Conservation (phyloP, 495 filamentous ascomycete genomes). For the Geopyxis carbonaria region DNA sequence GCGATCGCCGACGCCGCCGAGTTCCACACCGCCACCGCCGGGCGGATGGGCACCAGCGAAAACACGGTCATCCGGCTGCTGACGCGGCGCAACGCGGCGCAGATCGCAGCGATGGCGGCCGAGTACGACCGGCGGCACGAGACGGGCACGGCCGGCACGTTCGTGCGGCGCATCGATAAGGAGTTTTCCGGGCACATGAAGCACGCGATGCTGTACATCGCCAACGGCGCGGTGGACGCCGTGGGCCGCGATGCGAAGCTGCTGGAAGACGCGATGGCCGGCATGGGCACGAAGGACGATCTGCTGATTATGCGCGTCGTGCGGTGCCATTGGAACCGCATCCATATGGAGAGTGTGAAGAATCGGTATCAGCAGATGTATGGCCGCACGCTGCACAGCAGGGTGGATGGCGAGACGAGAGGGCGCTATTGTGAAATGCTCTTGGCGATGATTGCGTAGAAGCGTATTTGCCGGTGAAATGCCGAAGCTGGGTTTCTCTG, state of each 20-base stretch:
- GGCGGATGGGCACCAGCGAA: conserved; percentile 53
- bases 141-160: too few species aligned
- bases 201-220: conserved; percentile 59
- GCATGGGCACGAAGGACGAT: conserved; percentile 71
- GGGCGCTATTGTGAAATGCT: conserved; percentile 64
- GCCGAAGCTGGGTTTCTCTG: too few species aligned
- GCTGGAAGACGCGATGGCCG: conserved; percentile 73
- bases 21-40: conserved; percentile 56
- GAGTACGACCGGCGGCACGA: conserved; percentile 52
- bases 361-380: conserved; percentile 51
- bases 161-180: conserved; percentile 56
- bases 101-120: conserved; percentile 62
- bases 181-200: conserved; percentile 90
- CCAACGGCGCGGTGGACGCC: conserved; percentile 59
- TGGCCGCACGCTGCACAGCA: conserved; percentile 38
- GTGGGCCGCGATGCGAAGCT: conserved; percentile 63
- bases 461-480: too few species aligned
- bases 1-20: not conserved
- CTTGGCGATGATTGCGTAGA: conserved; percentile 37
- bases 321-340: conserved; percentile 59
- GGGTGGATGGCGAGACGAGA: conserved; percentile 68
- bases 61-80: conserved; percentile 61
- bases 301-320: conserved; percentile 57
- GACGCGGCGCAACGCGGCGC: conserved; percentile 51
- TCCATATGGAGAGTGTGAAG: conserved; percentile 54